phyloP scores from a whole-genome alignment of 2,329 filamentous ascomycete genomes.

The Fusarium cyanostomum region DNA sequence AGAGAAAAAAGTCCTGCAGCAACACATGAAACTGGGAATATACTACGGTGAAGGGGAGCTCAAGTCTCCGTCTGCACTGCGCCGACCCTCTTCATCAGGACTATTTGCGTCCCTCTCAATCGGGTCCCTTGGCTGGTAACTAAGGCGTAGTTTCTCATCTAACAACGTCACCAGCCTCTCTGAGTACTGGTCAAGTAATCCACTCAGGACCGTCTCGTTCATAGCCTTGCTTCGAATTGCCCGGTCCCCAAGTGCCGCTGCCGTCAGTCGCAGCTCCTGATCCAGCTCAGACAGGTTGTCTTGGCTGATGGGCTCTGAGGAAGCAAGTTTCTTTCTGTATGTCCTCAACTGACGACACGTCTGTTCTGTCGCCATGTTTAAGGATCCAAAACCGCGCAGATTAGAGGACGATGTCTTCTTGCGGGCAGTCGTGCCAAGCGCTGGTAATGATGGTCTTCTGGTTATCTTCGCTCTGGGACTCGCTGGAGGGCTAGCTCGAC shows the following conservation, averaged over 20 bases:
- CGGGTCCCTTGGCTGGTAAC: conserved; percentile 47
- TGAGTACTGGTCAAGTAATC: conserved; percentile 78
- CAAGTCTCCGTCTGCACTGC: conserved; percentile 48
- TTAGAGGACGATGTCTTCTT: conserved; percentile 61
- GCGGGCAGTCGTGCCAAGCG: conserved; percentile 55
- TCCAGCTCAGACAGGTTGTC: conserved; percentile 71
- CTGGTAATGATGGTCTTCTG: conserved; percentile 64
- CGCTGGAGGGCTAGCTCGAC: conserved; percentile 58
- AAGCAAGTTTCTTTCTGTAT: conserved; percentile 70
- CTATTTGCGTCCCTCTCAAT: conserved; percentile 42
- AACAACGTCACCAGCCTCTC: conserved; percentile 76
- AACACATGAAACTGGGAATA: conserved; percentile 22
- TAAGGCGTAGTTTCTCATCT: conserved; percentile 73
- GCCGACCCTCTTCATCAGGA: conserved; percentile 44
- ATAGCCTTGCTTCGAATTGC: conserved; percentile 63
- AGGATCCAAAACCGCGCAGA: conserved; percentile 61
- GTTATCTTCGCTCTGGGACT: conserved; percentile 60
- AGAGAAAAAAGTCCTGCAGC: conserved; percentile 17
- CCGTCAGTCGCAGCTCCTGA: conserved; percentile 70
- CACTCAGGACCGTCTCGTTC: conserved; percentile 67
- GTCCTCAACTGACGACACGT: conserved; percentile 69
- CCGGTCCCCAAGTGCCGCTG: conserved; percentile 67
- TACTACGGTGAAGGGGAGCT: conserved; percentile 48
- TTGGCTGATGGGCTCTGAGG: conserved; percentile 64
- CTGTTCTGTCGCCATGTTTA: conserved; percentile 72